These are phyloP conservation scores for Grosmannia huntii DNA, from an alignment of 2,329 filamentous ascomycete species.

Conservation along the genomic window DNA sequence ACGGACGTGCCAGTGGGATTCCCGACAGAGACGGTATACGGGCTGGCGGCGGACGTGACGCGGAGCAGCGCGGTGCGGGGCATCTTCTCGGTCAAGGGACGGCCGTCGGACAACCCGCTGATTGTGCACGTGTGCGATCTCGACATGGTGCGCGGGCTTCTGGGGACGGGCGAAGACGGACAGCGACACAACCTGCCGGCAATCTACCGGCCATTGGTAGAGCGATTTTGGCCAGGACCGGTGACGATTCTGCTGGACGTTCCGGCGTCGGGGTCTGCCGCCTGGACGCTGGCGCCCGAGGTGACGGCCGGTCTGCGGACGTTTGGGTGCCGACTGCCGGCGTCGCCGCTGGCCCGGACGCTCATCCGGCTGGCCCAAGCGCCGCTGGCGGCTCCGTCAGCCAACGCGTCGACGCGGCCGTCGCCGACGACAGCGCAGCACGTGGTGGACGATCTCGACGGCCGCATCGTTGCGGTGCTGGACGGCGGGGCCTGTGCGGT, in stretches of 20 bases:
- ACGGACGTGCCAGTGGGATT: constrained; percentile 77
- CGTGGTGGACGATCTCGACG: constrained; percentile 71
- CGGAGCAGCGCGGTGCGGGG: constrained; percentile 69
- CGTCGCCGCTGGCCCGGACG: constrained; percentile 69
- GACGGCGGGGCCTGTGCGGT: constrained; percentile 80
- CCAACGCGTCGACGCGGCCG: constrained; percentile 87
- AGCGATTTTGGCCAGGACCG: constrained; percentile 86
- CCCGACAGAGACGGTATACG: constrained; percentile 95
- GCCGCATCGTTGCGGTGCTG: constrained; percentile 73
- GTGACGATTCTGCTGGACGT: constrained; percentile 81
- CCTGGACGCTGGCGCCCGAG: constrained; percentile 56
- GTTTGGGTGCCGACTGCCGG: constrained; percentile 85
- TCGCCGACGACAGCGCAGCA: constrained; percentile 86
- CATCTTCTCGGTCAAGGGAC: constrained; percentile 85
- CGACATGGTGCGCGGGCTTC: constrained; percentile 54
- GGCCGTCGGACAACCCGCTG: constrained; percentile 87
- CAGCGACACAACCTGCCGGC: constrained; percentile 41
- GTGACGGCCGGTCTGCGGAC: constrained; percentile 76
- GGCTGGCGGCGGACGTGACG: constrained; percentile 90
- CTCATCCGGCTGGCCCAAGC: constrained; percentile 69
- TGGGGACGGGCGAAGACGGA: constrained; percentile 22
- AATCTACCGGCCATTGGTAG: constrained; percentile 68
- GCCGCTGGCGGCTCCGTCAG: constrained; percentile 82
- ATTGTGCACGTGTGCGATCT: constrained; percentile 86
- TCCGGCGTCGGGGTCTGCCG: constrained; percentile 27